phyloP scores from a whole-genome alignment of 2,329 filamentous ascomycete species.

The Lachnellula subtilissima region DNA sequence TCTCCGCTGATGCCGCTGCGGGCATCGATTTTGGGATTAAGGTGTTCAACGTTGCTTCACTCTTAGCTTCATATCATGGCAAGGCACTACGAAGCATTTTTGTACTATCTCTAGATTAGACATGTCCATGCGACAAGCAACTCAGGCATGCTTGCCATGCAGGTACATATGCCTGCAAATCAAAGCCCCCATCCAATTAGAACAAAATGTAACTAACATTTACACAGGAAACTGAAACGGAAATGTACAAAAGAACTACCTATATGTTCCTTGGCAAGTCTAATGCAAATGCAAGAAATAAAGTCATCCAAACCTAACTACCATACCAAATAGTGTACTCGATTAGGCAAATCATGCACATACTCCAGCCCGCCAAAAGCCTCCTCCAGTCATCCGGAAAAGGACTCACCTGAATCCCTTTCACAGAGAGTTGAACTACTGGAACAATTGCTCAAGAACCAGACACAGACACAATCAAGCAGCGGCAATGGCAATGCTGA shows the following conservation, averaged over 20 bases:
- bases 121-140: not conserved
- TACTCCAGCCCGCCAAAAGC: not conserved
- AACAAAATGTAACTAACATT: not conserved
- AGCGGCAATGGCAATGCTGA: not conserved
- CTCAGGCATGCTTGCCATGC: not conserved
- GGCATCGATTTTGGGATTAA: too few relatives aligned
- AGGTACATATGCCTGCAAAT: not conserved
- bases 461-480: too few relatives aligned
- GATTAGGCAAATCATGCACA: not conserved
- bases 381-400: too few relatives aligned
- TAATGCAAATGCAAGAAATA: not conserved
- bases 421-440: too few relatives aligned
- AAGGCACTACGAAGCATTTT: too few relatives aligned
- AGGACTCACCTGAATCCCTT: too few relatives aligned
- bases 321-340: not conserved
- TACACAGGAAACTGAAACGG: not conserved
- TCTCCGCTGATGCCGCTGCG: too few relatives aligned
- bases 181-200: not conserved
- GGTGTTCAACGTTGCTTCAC: too few relatives aligned
- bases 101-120: too few relatives aligned
- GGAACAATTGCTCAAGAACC: too few relatives aligned
- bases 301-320: not conserved
- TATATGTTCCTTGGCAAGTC: not conserved
- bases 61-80: too few relatives aligned
- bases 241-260: not conserved